A percentile compares a stretch with the other conserved stretches of the same genome.
These are phyloP conservation scores for Fusarium chlamydosporum DNA, from an alignment of 2,329 filamentous ascomycete genomes.

Conservation along the genomic window DNA sequence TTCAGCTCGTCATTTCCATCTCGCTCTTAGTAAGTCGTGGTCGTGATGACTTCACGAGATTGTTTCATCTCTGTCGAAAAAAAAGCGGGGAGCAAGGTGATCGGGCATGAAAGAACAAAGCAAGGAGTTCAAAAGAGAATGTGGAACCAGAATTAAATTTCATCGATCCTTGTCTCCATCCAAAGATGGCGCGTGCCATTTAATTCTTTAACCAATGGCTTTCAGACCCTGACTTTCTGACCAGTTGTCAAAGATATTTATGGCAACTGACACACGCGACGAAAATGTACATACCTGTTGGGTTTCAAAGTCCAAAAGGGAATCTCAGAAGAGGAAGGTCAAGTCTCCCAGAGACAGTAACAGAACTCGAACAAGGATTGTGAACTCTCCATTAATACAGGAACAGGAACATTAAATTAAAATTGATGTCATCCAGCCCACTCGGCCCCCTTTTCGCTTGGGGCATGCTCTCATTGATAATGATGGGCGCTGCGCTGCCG, in stretches of 20 bases:
- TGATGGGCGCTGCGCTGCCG: conserved; percentile 45
- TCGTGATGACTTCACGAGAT: conserved; percentile 25
- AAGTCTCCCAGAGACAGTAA: neutral
- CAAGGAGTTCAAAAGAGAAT: neutral
- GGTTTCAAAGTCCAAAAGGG: neutral
- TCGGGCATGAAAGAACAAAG: conserved; percentile 12
- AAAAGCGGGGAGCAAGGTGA: conserved; percentile 16
- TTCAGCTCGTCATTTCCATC: neutral
- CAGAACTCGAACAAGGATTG: conserved; percentile 9
- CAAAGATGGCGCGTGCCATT: conserved; percentile 1
- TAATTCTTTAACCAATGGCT: neutral
- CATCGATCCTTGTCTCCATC: conserved; percentile 9
- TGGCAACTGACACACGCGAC: conserved; percentile 11
- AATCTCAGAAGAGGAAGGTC: conserved; percentile 3
- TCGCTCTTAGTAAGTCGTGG: neutral
- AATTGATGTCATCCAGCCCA: conserved; percentile 51
- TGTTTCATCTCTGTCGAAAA: conserved; percentile 5
- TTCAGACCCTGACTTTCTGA: neutral
- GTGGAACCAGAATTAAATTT: conserved; percentile 21
- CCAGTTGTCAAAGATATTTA: neutral
- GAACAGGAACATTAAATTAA: conserved; percentile 44
- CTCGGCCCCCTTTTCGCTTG: conserved; percentile 41
- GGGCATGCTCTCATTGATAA: conserved; percentile 36
- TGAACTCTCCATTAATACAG: conserved; percentile 15
- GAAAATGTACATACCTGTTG: neutral